Conservation (phyloP, 1,139 yeast genomes). For the Diutina ranongensis region DNA sequence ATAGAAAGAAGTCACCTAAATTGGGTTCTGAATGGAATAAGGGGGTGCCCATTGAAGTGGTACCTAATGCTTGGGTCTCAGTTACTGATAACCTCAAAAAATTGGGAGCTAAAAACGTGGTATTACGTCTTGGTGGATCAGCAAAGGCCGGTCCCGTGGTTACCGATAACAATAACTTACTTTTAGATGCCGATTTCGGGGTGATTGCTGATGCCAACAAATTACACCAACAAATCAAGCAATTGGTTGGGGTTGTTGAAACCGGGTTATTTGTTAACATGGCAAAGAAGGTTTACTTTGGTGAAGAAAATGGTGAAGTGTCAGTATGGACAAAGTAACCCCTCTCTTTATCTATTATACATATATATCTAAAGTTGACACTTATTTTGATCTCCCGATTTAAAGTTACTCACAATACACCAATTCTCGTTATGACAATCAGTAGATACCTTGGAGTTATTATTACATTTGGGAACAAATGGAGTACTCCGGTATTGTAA, state of each 20-base stretch:
- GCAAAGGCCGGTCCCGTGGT: conserved; percentile 98
- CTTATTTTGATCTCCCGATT: background rate
- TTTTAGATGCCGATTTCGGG: conserved; percentile 92
- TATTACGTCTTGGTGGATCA: conserved; percentile 73
- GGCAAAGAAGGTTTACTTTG: conserved; percentile 80
- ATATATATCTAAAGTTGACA: background rate
- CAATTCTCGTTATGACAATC: conserved; percentile 32
- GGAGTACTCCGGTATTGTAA: conserved; percentile 45
- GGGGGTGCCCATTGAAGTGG: conserved; percentile 94
- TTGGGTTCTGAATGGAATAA: conserved; percentile 78
- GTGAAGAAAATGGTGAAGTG: conserved; percentile 66
- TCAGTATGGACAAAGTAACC: conserved; percentile 12
- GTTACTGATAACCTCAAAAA: conserved; percentile 50
- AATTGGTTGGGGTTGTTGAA: conserved; percentile 89
- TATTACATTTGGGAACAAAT: conserved; percentile 30
- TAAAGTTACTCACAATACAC: conserved; percentile 18
- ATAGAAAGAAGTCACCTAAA: conserved; percentile 60
- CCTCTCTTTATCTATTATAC: background rate
- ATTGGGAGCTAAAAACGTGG: conserved; percentile 58
- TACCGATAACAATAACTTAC: conserved; percentile 89
- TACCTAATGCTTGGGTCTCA: conserved; percentile 77
- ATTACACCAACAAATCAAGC: conserved; percentile 57
- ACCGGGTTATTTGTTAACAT: conserved; percentile 74
- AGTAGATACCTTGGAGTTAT: conserved; percentile 17
- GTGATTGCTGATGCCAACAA: conserved; percentile 46